Evolutionary conservation across 2,329 filamentous ascomycete genomes (phyloP), one percentile per base, ranked within the genome.

Genomic region (Ambrosiella beaveri): DNA sequence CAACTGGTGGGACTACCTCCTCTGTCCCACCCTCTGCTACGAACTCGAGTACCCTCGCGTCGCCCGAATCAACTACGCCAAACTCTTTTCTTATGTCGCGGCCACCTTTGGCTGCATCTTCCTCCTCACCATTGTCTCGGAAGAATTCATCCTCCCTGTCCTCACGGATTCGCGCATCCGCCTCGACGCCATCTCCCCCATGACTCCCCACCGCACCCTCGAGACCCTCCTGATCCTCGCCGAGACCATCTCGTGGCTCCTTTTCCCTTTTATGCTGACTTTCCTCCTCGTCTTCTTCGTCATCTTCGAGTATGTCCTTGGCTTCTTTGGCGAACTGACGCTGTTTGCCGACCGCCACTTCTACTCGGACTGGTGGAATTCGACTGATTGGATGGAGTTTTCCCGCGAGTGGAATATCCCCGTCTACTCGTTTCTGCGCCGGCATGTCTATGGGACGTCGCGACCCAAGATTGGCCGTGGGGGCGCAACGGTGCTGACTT

Each of bases 101-200:
- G 93, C 93, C 52, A 86, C 93, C 0, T 97, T 97, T 67, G 93
- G 93, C 54, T 95, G 91, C 70, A 95, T 98, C 67, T 97, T 96
- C 70, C 79, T 98, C 19, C 77, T 98, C 63, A 95, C 88, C 11
- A 78, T 96, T 61, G 88, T 85, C 3, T 91, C 86, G 1, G 93
- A 97, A 66, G 91, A 97, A 66, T 97, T 95, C 70, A 95, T 98
- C 69, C 77, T 95, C 3, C 93, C 93, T 0, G 87, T 96, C 1
- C 77, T 97, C 58, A 77, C 80, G 63, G 86, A 91, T 62, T 87
- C 88, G 13, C 75, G 73, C 0, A 59, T 64, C 8, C 75, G 77
- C 6, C 75, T 84, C 56, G 58, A 55, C 13, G 40, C 52, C 19
- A 56, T 51, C 17, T 44, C 12, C 12, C 37, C 38, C 38, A 40